Percentiles rank a stretch among this genome's conserved stretches.
These are phyloP conservation scores for Phytophthora boehmeriae DNA, from an alignment of 352 stramenopile species.

Conservation along the genomic window DNA sequence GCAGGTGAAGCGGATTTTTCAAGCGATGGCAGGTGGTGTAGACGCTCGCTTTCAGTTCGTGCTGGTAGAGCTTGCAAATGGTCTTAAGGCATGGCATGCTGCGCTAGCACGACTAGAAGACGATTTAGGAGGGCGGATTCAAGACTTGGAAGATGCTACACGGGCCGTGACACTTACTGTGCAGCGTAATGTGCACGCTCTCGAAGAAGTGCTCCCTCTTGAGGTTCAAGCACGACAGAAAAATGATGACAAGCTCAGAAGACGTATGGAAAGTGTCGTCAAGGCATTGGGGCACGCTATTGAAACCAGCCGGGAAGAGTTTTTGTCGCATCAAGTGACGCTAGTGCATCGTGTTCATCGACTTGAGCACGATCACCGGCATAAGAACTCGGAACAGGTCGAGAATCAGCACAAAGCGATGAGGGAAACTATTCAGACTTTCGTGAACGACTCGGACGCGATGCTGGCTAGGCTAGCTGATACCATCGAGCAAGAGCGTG, in stretches of 20 bases:
- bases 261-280: slow-evolving; percentile 46
- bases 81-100: slow-evolving; percentile 35
- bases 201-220: slow-evolving; percentile 70
- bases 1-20: slow-evolving; percentile 57
- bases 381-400: slow-evolving; percentile 13
- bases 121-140: slow-evolving; percentile 26
- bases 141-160: slow-evolving; percentile 42
- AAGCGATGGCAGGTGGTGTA: slow-evolving; percentile 41
- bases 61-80: slow-evolving; percentile 34
- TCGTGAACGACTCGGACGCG: slow-evolving; percentile 35
- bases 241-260: slow-evolving; percentile 56
- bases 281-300: slow-evolving; percentile 43
- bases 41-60: slow-evolving; percentile 49
- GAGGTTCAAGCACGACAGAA: slow-evolving; percentile 69
- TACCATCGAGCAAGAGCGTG: slow-evolving; percentile 24
- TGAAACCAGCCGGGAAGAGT: slow-evolving; percentile 34
- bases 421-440: slow-evolving; percentile 34
- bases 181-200: slow-evolving; percentile 50
- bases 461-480: slow-evolving; percentile 30
- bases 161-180: slow-evolving; percentile 19
- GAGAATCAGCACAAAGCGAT: slow-evolving; percentile 33
- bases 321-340: slow-evolving; percentile 20
- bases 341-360: slow-evolving; percentile 36
- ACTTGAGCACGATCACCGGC: slow-evolving; percentile 35
- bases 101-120: slow-evolving; percentile 47